These are phyloP conservation scores for Cercospora zeina DNA, from an alignment of 2,329 filamentous ascomycete species.

Conservation along the genomic window DNA sequence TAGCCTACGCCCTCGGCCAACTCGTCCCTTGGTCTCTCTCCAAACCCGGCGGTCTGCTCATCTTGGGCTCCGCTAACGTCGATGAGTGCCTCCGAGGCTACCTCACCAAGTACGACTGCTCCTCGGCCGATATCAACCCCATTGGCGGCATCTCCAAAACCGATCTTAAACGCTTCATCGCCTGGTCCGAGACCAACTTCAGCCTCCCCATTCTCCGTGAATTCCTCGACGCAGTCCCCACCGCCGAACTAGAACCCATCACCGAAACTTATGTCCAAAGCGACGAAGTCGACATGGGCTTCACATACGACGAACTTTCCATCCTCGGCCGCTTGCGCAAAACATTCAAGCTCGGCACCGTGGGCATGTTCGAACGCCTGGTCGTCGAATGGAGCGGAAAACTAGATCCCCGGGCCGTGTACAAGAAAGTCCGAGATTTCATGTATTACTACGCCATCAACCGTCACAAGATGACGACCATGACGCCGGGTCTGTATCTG, in stretches of 20 bases:
- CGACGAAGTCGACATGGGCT: slow-evolving; percentile 58
- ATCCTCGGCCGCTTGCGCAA: slow-evolving; percentile 58
- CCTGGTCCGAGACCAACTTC: slow-evolving; percentile 62
- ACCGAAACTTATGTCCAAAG: slow-evolving; percentile 61
- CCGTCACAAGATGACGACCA: slow-evolving; percentile 63
- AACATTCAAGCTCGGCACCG: slow-evolving; percentile 56
- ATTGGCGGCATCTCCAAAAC: slow-evolving; percentile 65
- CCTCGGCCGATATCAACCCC: slow-evolving; percentile 58
- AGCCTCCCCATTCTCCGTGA: slow-evolving; percentile 63
- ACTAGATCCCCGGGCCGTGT: slow-evolving; percentile 38
- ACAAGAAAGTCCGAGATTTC: slow-evolving; percentile 49
- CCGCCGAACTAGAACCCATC: slow-evolving; percentile 61
- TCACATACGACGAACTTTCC: slow-evolving; percentile 57
- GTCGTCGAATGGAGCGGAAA: slow-evolving; percentile 53
- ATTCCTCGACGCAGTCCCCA: slow-evolving; percentile 61
- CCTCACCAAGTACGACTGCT: slow-evolving; percentile 71
- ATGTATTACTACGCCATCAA: slow-evolving; percentile 63
- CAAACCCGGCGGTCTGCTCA: slow-evolving; percentile 61
- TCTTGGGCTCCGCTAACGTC: slow-evolving; percentile 68
- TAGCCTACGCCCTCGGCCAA: slow-evolving; percentile 65
- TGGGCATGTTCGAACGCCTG: slow-evolving; percentile 56
- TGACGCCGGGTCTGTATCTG: slow-evolving; percentile 60
- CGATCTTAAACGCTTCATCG: slow-evolving; percentile 70
- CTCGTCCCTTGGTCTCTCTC: slow-evolving; percentile 61
- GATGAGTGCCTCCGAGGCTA: slow-evolving; percentile 60